Evolutionary conservation across 768 basidiomycete species (phyloP), one percentile per base, ranked within the genome.

Genomic region (Tephrocybe sp.): DNA sequence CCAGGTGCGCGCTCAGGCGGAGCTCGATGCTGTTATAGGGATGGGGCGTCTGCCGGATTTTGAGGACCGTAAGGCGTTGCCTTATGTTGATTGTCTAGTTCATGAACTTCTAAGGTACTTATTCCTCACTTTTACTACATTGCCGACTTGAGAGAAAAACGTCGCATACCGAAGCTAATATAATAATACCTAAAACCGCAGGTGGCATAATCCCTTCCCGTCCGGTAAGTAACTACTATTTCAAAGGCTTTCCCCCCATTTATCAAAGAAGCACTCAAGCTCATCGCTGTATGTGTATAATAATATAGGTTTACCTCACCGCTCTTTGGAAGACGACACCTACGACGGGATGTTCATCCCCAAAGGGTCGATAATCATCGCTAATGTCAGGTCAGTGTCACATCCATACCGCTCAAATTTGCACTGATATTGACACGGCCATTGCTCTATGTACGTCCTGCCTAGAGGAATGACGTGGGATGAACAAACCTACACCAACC

Each of bases 1-100:
- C 7, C 68, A 68, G 41, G 48, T 15, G 18, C 52, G 59, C 38
- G 67, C 64, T 3, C 70, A 67, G 44, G 61, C 46, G 40, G 70
- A 68, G 53, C 56, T 70, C 4, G 67, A 71, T 53, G 45, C 43
- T 3, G 53, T 63, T 15, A 39, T 64, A 5, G 65, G 63, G 5
- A 39, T 34, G 11, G 58, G 57, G 10, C 55, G 67, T 4, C 48
- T 65, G 7, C 57, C 61, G 5, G 55, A 51, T 3, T 53, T 60
- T 17, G 39, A 50, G 11, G 42, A 43, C 28, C 42, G 42, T 4
- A 5, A 9, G 3, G 26, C 42, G 3, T 17, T 43, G 42, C 42
- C 42, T 9, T 43, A 43, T 18, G 5, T 43, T 7, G 42, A 43
- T 17, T 12, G 26, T 9, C 11, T 43, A 5, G 9, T 43, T 5